phyloP scores from a whole-genome alignment of 73 alveolate species.

The Uronychia binucleata region DNA sequence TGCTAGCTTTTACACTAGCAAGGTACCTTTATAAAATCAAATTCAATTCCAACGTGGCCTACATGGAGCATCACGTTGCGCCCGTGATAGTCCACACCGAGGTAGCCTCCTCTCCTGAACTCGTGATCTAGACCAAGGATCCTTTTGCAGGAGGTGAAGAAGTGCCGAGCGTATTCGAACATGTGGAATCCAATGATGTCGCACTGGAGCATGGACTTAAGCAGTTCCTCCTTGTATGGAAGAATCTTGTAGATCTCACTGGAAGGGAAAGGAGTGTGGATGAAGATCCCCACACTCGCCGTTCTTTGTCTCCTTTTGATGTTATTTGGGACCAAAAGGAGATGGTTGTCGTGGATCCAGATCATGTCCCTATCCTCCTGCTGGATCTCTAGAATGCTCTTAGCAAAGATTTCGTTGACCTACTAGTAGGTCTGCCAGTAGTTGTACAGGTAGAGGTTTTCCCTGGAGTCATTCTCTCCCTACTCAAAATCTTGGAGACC shows the following conservation, averaged over 20 bases:
- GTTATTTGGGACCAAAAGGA: constrained; percentile 60
- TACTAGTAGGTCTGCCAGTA: constrained; percentile 35
- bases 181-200: constrained; percentile 90
- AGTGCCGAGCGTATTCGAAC: constrained; percentile 83
- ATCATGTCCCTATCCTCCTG: constrained; percentile 42
- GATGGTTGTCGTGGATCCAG: constrained; percentile 70
- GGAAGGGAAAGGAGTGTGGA: constrained; percentile 76
- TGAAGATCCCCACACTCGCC: constrained; percentile 56
- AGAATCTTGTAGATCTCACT: constrained; percentile 49
- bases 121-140: constrained; percentile 21
- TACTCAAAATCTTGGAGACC: constrained; percentile 61
- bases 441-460: constrained; percentile 10
- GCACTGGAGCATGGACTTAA: constrained; percentile 74
- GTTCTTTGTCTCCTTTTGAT: constrained; percentile 29
- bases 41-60: constrained; percentile 81
- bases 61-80: constrained; percentile 76
- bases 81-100: constrained; percentile 79
- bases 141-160: constrained; percentile 37
- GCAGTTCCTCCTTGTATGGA: constrained; percentile 64
- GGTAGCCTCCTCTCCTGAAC: constrained; percentile 80
- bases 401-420: constrained; percentile 34
- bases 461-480: not conserved
- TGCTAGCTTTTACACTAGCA: constrained; percentile 4
- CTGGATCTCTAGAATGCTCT: constrained; percentile 17
- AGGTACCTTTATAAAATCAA: constrained; percentile 39